Conservation (phyloP, 768 basidiomycete genomes). For the Psilocybe subaeruginosa region DNA sequence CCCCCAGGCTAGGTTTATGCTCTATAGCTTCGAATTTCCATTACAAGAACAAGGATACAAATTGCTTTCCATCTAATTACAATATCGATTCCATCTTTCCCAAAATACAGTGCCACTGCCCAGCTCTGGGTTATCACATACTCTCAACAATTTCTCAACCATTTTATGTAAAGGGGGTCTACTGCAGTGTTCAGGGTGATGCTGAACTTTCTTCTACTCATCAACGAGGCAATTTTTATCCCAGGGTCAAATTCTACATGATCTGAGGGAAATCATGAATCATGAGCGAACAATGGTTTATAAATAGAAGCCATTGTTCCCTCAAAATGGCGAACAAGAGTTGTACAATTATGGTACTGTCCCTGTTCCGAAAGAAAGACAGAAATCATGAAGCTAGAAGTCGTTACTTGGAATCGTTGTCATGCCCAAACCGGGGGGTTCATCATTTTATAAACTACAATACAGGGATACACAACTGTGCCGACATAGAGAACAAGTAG, state of each 20-base stretch:
- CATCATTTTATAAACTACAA: slow-evolving; percentile 3
- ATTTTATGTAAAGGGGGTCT: no score
- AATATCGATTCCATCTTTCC: no score
- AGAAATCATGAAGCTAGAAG: neutral
- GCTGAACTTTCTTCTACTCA: no score
- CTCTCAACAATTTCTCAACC: no score
- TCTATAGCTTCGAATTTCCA: neutral
- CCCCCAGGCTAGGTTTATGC: slow-evolving; percentile 77
- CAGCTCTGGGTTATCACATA: no score
- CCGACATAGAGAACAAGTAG: slow-evolving; percentile 30
- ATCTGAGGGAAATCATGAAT: no score
- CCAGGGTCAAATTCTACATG: no score
- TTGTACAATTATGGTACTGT: neutral
- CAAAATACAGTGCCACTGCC: no score
- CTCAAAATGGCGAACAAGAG: neutral
- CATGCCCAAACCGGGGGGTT: neutral
- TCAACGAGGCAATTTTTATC: no score
- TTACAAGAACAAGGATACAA: neutral
- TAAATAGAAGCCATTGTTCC: slow-evolving; percentile 5
- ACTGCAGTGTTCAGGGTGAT: no score
- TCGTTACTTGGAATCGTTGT: neutral
- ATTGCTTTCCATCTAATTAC: neutral
- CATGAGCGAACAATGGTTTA: neutral
- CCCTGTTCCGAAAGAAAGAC: neutral
- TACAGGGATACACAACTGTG: slow-evolving; percentile 6